Evolutionary conservation across 1,139 yeast genomes (phyloP).

Genomic region (Entelexis sorbosivorans): DNA sequence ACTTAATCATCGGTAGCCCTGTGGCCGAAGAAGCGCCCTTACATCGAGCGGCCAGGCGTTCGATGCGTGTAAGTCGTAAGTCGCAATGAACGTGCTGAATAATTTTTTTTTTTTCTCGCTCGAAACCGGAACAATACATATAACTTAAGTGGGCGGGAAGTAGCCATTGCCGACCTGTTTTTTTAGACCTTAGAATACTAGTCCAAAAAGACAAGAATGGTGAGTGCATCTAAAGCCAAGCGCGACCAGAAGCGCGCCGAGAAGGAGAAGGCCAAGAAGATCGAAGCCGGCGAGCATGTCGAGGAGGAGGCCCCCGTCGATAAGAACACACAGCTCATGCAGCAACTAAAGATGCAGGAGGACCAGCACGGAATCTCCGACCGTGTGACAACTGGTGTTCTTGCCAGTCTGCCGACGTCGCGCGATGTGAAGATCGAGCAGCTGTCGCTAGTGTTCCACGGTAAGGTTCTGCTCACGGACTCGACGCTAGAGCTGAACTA

Average conservation of each 20-base stretch:
- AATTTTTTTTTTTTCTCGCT: constrained; percentile 7
- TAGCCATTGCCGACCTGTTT: neutral
- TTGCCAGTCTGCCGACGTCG: constrained; percentile 77
- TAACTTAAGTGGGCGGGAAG: neutral
- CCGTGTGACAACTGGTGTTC: constrained; percentile 96
- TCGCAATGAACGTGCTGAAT: neutral
- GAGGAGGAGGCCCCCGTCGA: constrained; percentile 36
- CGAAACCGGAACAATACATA: neutral
- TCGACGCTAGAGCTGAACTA: constrained; percentile 83
- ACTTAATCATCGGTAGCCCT: neutral
- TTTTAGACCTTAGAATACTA: neutral
- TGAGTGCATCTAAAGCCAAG: constrained; percentile 89
- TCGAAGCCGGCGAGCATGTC: constrained; percentile 44
- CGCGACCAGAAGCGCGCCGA: constrained; percentile 64
- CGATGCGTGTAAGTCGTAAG: neutral
- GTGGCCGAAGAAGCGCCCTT: neutral
- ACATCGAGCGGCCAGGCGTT: neutral
- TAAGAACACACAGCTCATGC: constrained; percentile 59
- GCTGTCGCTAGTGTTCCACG: constrained; percentile 88
- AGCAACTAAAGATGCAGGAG: constrained; percentile 79
- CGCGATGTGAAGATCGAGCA: constrained; percentile 89
- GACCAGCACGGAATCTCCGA: constrained; percentile 91
- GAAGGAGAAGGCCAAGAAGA: constrained; percentile 52
- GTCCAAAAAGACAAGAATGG: constrained; percentile 14
- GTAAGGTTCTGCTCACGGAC: constrained; percentile 91